These are phyloP conservation scores for Manihot esculenta DNA, from an alignment of 441 rosid genomes.

Conservation along the genomic window DNA sequence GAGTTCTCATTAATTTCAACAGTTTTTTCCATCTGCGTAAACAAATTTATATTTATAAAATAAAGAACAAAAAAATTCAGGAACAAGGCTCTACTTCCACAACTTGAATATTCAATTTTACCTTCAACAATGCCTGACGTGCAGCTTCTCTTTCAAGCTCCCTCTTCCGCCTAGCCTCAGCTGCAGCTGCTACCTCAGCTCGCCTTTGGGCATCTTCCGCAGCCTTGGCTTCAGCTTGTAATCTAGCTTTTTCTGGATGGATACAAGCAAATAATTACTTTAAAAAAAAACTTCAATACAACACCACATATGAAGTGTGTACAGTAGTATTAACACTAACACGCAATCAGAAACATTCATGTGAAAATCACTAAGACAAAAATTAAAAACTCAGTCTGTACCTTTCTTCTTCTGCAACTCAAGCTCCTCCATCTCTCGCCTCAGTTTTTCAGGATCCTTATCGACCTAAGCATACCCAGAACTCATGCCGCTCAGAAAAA, in stretches of 20 bases:
- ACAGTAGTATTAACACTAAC: neutral
- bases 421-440: slow-evolving; percentile 67
- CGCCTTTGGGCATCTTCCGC: slow-evolving; percentile 69
- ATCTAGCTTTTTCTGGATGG: slow-evolving; percentile 60
- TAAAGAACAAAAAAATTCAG: neutral
- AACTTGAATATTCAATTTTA: slow-evolving; percentile 24
- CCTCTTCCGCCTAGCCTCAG: slow-evolving; percentile 64
- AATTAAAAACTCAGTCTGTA: slow-evolving; percentile 20
- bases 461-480: slow-evolving; percentile 44
- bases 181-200: slow-evolving; percentile 74
- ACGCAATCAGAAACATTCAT: neutral
- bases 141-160: slow-evolving; percentile 89
- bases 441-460: slow-evolving; percentile 71
- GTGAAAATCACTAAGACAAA: neutral
- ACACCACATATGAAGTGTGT: neutral
- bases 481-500: neutral
- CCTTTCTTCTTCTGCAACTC: slow-evolving; percentile 76
- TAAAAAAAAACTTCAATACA: neutral
- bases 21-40: slow-evolving; percentile 83
- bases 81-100: neutral
- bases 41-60: slow-evolving; percentile 9
- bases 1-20: slow-evolving; percentile 80
- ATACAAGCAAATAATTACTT: slow-evolving; percentile 5
- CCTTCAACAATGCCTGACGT: slow-evolving; percentile 75
- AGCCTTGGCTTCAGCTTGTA: slow-evolving; percentile 81